These are phyloP conservation scores for Erythrophleum fordii DNA, from an alignment of 306 rosid species.

Conservation along the genomic window DNA sequence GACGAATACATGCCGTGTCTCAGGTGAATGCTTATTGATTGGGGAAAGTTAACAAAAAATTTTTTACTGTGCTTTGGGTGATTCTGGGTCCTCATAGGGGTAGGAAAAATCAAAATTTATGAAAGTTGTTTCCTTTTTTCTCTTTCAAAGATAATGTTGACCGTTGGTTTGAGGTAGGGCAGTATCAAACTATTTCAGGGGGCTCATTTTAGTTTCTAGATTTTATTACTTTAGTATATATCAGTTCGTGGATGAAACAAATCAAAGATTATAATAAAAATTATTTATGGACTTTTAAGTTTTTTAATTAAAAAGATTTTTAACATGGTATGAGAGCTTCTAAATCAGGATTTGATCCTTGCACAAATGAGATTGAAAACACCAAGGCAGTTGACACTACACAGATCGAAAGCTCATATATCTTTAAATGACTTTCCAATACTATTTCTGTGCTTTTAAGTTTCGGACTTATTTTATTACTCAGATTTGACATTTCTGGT, in stretches of 20 bases:
- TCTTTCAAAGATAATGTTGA: not conserved
- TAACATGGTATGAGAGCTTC: not conserved
- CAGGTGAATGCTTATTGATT: not conserved
- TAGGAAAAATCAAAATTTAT: not conserved
- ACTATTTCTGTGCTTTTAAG: not conserved
- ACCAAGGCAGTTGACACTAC: not conserved
- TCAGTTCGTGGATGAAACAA: not conserved
- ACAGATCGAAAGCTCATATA: not conserved
- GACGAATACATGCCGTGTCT: not conserved
- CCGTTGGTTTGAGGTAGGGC: not conserved
- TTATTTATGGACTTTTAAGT: not conserved
- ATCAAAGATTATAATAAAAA: not conserved
- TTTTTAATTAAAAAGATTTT: not conserved
- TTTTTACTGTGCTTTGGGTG: constrained; percentile 12
- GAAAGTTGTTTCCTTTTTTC: not conserved
- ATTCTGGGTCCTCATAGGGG: not conserved
- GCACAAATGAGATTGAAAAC: not conserved
- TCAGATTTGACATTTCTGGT: not conserved
- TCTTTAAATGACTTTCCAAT: not conserved
- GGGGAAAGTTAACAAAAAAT: constrained; percentile 11
- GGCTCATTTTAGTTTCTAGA: not conserved
- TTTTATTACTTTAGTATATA: constrained; percentile 14
- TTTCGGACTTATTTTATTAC: not conserved
- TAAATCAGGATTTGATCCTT: not conserved
- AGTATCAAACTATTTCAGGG: not conserved